Evolutionary conservation across 2,329 filamentous ascomycete species (phyloP), one percentile per base, ranked within the genome.

Genomic region (Coniochaeta sp.): DNA sequence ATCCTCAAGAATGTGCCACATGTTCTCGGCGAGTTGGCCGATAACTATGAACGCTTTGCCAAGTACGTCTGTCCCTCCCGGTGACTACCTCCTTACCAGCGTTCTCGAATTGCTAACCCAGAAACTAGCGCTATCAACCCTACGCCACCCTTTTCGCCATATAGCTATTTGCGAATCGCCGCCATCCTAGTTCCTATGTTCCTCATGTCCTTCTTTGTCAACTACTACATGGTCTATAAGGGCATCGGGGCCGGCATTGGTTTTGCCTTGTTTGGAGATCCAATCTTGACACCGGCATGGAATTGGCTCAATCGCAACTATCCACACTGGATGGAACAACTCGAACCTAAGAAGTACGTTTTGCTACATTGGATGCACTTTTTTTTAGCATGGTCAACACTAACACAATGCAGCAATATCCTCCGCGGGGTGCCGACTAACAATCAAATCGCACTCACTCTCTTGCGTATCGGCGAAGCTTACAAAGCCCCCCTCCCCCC

Each of bases 151-250:
- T 57, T 57, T 24, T 57, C 54, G 17, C 54, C 31, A 22, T 34
- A 57, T 17, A 9, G 9, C 19, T 57, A 57, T 38, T 16, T 57
- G 54, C 5, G 54, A 24, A 22, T 57, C 19, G 31, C 14, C 24
- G 33, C 54, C 17, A 31, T 57, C n/a, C 54, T 57, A 2, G 31
- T n/a, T 11, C 54, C 54, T 12, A n/a, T 57, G n/a, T 38, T 57
- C 14, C n/a, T 57, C 16, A 57, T 38, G 54, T 57, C 54, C 22
- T 38, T 57, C n/a, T 57, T 57, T 38, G 54, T 57, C 17, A 38
- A 57, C n/a, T 57, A 57, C 54, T 57, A 57, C 54, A 38, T 57
- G 54, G 54, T 57, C 17, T 57, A 57, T n/a, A 57, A 57, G 33
- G 54, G 54, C 54, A 36, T 38, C 14, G 54, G 54, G 4, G 54